A percentile compares a stretch with the other conserved stretches of the same genome.
phyloP scores from a whole-genome alignment of 1,284 basidiomycete genomes.

The Pyrrhoderma noxium region DNA sequence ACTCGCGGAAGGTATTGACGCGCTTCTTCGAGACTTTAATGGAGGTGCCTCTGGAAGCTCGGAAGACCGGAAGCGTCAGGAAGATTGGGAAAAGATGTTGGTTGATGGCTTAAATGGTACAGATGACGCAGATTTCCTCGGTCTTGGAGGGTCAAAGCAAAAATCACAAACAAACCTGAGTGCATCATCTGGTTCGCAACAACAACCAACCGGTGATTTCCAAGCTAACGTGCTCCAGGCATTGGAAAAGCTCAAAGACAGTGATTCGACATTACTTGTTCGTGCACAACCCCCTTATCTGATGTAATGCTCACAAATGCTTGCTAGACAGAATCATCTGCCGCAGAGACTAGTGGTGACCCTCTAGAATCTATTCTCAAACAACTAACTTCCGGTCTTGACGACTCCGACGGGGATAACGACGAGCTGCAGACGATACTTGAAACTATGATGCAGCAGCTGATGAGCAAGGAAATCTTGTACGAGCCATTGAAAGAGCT shows the following conservation, averaged over 20 bases:
- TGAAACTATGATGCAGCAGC: slow-evolving; percentile 87
- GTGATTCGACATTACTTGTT: slow-evolving; percentile 51
- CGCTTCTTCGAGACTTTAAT: slow-evolving; percentile 67
- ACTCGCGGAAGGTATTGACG: slow-evolving; percentile 78
- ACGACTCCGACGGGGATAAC: slow-evolving; percentile 40
- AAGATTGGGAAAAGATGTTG: slow-evolving; percentile 72
- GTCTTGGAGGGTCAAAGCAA: slow-evolving; percentile 5
- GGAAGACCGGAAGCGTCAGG: slow-evolving; percentile 32
- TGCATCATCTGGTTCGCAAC: neutral
- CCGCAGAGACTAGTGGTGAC: slow-evolving; percentile 29
- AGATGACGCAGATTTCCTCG: slow-evolving; percentile 27
- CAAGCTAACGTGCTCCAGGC: slow-evolving; percentile 73
- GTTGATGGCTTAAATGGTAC: slow-evolving; percentile 58
- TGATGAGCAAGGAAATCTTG: slow-evolving; percentile 91
- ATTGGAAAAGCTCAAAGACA: slow-evolving; percentile 75
- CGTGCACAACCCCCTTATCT: slow-evolving; percentile 17
- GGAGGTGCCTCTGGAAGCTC: slow-evolving; percentile 26
- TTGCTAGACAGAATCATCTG: slow-evolving; percentile 27
- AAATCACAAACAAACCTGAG: slow-evolving; percentile 12
- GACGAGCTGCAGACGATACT: slow-evolving; percentile 70
- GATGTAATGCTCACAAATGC: slow-evolving; percentile 4
- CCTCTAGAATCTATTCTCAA: slow-evolving; percentile 44
- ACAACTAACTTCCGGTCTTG: slow-evolving; percentile 31
- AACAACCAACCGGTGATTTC: slow-evolving; percentile 41
- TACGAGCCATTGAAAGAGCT: slow-evolving; percentile 92